Evolutionary conservation across 768 basidiomycete species (phyloP).

Genomic region (Phanerochaete sordida): DNA sequence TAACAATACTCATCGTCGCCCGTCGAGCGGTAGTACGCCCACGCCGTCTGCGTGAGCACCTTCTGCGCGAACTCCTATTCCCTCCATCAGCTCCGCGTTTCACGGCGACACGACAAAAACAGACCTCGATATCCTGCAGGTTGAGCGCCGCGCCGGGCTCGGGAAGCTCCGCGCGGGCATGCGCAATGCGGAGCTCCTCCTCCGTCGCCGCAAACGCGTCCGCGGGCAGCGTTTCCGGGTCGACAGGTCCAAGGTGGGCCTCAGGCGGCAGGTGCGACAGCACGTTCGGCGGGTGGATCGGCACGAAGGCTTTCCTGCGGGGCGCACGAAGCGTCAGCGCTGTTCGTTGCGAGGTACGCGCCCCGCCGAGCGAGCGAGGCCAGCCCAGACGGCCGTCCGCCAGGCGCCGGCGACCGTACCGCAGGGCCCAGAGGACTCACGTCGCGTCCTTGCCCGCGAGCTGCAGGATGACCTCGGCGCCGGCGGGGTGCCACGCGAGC

Average conservation of each 20-base stretch:
- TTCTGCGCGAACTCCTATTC: slow-evolving; percentile 21
- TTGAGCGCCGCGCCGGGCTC: slow-evolving; percentile 24
- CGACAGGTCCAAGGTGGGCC: slow-evolving; percentile 26
- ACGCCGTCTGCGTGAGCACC: slow-evolving; percentile 24
- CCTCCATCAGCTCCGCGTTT: background rate
- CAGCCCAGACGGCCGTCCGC: no score
- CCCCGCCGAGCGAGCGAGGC: no score
- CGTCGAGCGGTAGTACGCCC: slow-evolving; percentile 28
- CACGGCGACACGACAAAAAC: background rate
- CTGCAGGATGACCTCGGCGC: slow-evolving; percentile 80
- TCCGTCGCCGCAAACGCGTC: slow-evolving; percentile 17
- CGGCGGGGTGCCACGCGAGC: slow-evolving; percentile 43
- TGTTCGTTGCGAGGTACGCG: no score
- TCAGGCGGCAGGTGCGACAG: slow-evolving; percentile 20
- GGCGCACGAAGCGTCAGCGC: no score
- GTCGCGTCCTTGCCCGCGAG: slow-evolving; percentile 91
- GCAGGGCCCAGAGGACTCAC: slow-evolving; percentile 35
- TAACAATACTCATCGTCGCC: slow-evolving; percentile 26
- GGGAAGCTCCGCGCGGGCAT: slow-evolving; percentile 21
- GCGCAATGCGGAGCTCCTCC: slow-evolving; percentile 26
- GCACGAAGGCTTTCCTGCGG: slow-evolving; percentile 18
- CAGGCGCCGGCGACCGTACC: no score
- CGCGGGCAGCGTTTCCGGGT: slow-evolving; percentile 22
- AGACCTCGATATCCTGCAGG: slow-evolving; percentile 26
- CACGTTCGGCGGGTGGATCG: slow-evolving; percentile 14